Evolutionary conservation across 176 grass and related monocot species (phyloP).

Genomic region (Carex kokanica): DNA sequence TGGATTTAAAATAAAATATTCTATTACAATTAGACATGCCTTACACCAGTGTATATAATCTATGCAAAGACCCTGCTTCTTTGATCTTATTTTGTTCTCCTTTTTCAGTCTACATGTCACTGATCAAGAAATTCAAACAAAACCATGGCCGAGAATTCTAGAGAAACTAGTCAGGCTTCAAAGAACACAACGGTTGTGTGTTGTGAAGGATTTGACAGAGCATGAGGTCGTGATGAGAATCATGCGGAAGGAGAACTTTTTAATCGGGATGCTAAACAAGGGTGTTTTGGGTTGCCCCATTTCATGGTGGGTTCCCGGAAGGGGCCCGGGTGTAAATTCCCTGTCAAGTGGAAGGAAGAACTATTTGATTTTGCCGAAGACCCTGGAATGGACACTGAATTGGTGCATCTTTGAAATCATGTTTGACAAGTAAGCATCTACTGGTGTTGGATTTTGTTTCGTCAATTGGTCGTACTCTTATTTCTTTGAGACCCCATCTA

Average conservation of each 20-base stretch:
- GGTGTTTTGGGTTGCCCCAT: constrained; percentile 90
- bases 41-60: neutral
- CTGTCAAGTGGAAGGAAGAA: constrained; percentile 47
- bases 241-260: constrained; percentile 99
- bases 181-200: constrained; percentile 66
- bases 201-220: constrained; percentile 90
- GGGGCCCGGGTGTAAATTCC: constrained; percentile 53
- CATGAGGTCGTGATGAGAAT: constrained; percentile 97
- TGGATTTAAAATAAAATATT: too few species aligned
- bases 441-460: neutral
- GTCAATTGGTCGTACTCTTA: neutral
- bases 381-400: constrained; percentile 95
- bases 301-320: constrained; percentile 68
- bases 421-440: constrained; percentile 82
- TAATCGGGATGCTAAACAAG: constrained; percentile 99
- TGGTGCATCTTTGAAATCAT: constrained; percentile 99
- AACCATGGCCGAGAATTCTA: constrained; percentile 86
- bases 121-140: constrained; percentile 88
- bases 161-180: constrained; percentile 84
- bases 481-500: neutral
- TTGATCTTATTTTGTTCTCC: constrained; percentile 25
- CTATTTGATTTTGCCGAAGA: constrained; percentile 82
- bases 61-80: neutral
- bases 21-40: neutral
- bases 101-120: constrained; percentile 71